Conservation (phyloP, 352 stramenopile genomes). For the Blastocystis sp. region DNA sequence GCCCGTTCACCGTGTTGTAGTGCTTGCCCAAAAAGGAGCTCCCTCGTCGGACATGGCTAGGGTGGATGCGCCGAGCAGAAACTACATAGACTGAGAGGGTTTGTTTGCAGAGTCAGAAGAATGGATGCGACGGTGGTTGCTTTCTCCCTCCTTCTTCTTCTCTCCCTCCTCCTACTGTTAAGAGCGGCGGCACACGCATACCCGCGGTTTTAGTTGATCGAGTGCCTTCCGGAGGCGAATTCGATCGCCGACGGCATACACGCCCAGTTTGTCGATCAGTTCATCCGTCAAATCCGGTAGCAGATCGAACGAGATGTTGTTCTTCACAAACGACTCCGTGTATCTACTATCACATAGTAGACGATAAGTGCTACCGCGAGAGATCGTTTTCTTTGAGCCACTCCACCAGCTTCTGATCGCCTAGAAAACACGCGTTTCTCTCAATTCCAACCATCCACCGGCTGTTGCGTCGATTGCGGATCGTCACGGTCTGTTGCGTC, state of each 20-base stretch:
- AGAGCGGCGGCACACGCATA: background rate
- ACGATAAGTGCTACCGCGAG: background rate
- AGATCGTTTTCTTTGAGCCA: constrained; percentile 36
- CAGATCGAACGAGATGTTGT: constrained; percentile 25
- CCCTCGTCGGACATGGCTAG: too few species aligned
- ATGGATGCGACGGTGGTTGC: too few species aligned
- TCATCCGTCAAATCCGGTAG: constrained; percentile 23
- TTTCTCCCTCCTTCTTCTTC: background rate
- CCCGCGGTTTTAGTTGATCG: background rate
- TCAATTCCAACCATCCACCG: too few species aligned
- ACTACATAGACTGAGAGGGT: too few species aligned
- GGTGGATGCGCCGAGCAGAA: too few species aligned
- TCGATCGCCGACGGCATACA: constrained; percentile 40
- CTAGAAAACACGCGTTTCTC: background rate
- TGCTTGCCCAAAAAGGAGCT: too few species aligned
- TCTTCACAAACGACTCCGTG: background rate
- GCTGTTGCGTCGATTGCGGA: too few species aligned
- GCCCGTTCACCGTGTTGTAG: too few species aligned
- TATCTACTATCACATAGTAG: background rate
- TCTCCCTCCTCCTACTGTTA: background rate
- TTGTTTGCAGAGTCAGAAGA: too few species aligned
- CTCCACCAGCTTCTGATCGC: background rate
- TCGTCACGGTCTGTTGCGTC: too few species aligned
- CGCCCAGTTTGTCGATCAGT: constrained; percentile 25
- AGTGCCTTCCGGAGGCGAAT: constrained; percentile 35